Evolutionary conservation across 176 grass and related monocot species (phyloP), one percentile per base, ranked within the genome.

Genomic region (Triticum monococcum): DNA sequence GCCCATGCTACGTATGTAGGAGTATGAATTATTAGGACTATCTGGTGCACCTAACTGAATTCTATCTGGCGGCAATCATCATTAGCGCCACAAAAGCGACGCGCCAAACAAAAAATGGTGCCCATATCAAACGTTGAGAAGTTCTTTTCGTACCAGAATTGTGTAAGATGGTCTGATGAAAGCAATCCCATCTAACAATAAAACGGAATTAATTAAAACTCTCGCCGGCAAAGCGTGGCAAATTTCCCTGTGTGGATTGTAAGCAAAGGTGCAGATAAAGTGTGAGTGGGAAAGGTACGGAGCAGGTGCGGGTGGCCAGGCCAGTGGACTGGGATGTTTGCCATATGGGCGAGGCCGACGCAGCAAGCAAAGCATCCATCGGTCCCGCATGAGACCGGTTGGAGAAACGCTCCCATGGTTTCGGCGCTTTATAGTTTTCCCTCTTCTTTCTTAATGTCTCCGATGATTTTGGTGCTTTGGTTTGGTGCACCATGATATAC

Each of bases 11-110:
- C 5, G 17, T 46, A 13, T 46, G 45, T 14, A 14, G 45, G 45
- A 46, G 45, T 46, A 22, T 22, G 56, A 3, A 22, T 22, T 22
- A 8, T 22, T 9, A 59, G 18, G 60, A 52, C 38, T 75, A 60
- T 79, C 64, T 68, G 89, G 85, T 84, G 84, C 10, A 83, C 89
- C 74, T 56, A 77, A 83, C 89, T 28, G 65, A 90, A 87, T 67
- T 60, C 24, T 36, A 74, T 90, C 59, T 8, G 35, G 7, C 3
- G 4, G 12, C 46, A 23, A 50, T 22, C 52, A 63, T 12, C 10
- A 2, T 8, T 61, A 67, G 1, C 33, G 1, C 1, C 40, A 28
- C 72, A 75, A 75, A 75, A 12, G 66, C 3, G 41, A 72, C 25
- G 31, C 9, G 71, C 50, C 72, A 64, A 82, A 50, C 64, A 64